phyloP scores from a whole-genome alignment of 148 eudicot genomes.

The Beta vulgaris region DNA sequence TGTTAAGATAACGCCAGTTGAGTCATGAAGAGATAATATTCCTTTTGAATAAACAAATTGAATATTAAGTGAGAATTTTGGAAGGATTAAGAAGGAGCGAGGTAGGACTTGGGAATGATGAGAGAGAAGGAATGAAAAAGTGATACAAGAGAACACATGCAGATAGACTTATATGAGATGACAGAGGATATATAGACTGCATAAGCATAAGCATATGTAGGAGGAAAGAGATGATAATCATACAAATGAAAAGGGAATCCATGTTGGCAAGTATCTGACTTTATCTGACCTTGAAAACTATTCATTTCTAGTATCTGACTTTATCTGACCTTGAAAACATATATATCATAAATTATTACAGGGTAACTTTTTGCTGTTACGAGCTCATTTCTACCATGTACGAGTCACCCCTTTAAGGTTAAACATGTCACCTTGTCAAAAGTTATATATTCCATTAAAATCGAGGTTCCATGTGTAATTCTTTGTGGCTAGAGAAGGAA shows the following conservation, averaged over 20 bases:
- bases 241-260: constrained; percentile 63
- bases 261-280: constrained; percentile 56
- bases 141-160: constrained; percentile 47
- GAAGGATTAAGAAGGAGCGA: constrained; percentile 42
- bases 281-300: constrained; percentile 21
- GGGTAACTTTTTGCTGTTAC: too few species aligned
- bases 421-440: too few species aligned
- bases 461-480: too few species aligned
- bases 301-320: too few species aligned
- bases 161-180: constrained; percentile 38
- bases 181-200: constrained; percentile 6
- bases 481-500: too few species aligned
- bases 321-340: too few species aligned
- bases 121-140: constrained; percentile 34
- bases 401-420: too few species aligned
- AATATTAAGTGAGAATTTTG: constrained; percentile 58
- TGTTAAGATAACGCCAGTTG: constrained; percentile 10
- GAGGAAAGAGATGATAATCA: constrained; percentile 25
- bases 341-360: too few species aligned
- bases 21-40: constrained; percentile 43
- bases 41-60: constrained; percentile 33
- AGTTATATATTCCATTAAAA: too few species aligned
- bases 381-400: too few species aligned
- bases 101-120: constrained; percentile 18
- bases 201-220: not conserved